A percentile compares a stretch with the other conserved stretches of the same genome.
Evolutionary conservation across 495 filamentous ascomycete species (phyloP).

Genomic region (Bacidia rubella): DNA sequence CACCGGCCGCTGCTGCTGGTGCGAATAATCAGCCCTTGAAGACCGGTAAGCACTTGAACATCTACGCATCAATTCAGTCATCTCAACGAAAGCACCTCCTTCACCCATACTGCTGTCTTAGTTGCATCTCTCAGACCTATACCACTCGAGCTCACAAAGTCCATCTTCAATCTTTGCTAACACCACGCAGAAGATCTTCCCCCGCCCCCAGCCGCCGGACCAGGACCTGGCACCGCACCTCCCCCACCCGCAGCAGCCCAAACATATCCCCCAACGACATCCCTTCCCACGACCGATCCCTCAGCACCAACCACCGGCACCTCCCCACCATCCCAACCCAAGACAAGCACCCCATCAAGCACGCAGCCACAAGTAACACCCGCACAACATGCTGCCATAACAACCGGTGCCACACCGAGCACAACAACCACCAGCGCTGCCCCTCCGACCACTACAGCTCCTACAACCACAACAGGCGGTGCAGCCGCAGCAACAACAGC

Average conservation of each 20-base stretch:
- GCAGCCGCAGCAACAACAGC: not conserved
- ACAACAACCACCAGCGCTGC: not conserved
- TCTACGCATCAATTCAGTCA: not conserved
- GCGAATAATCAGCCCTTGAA: conserved; percentile 17
- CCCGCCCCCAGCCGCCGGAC: not conserved
- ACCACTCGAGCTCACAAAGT: too few species aligned
- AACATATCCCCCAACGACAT: not conserved
- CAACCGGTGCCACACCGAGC: not conserved
- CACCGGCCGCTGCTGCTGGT: conserved; percentile 12
- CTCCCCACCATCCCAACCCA: not conserved
- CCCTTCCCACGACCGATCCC: not conserved
- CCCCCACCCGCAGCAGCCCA: conserved; percentile 40
- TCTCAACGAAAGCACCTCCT: conserved; percentile 31
- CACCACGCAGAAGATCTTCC: not conserved
- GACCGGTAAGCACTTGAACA: conserved; percentile 21
- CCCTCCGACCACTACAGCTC: not conserved
- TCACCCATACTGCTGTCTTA: conserved; percentile 23
- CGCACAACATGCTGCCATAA: not conserved
- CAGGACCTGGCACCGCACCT: conserved; percentile 18
- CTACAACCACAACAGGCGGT: not conserved
- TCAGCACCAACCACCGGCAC: not conserved
- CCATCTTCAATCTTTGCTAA: not conserved
- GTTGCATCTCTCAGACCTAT: not conserved
- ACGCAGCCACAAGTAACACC: not conserved
- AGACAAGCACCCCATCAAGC: not conserved